phyloP scores from a whole-genome alignment of 2,329 filamentous ascomycete species.

The Beauveria medogensis region DNA sequence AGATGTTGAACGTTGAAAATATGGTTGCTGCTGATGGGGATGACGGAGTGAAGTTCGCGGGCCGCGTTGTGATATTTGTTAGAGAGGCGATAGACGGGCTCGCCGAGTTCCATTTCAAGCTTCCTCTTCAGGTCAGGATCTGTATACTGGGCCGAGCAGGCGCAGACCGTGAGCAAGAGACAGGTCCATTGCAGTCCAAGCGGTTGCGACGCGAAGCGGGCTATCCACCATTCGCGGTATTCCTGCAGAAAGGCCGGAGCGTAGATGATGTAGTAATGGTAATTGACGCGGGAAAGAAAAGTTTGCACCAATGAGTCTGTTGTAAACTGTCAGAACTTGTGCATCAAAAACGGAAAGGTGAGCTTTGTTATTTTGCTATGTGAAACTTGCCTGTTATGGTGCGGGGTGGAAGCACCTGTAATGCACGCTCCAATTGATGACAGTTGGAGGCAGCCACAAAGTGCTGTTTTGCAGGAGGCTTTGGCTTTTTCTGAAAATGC shows the following conservation, averaged over 20 bases:
- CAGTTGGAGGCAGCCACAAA: slow-evolving; percentile 16
- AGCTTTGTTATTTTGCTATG: neutral
- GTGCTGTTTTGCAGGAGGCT: slow-evolving; percentile 14
- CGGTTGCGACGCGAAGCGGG: slow-evolving; percentile 21
- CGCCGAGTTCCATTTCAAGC: slow-evolving; percentile 24
- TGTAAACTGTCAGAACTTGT: neutral
- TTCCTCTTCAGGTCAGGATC: slow-evolving; percentile 22
- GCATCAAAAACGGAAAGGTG: neutral
- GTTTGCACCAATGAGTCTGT: slow-evolving; percentile 30
- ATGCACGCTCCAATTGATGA: slow-evolving; percentile 23
- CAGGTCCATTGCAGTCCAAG: slow-evolving; percentile 30
- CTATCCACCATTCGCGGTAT: slow-evolving; percentile 28
- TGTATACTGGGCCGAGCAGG: slow-evolving; percentile 28
- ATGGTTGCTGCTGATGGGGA: slow-evolving; percentile 26
- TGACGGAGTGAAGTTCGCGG: slow-evolving; percentile 23
- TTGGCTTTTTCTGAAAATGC: slow-evolving; percentile 15
- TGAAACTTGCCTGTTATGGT: slow-evolving; percentile 26
- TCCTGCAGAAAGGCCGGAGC: slow-evolving; percentile 27
- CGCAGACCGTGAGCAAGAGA: slow-evolving; percentile 30
- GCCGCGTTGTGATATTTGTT: slow-evolving; percentile 26
- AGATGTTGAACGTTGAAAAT: slow-evolving; percentile 27
- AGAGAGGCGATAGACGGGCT: slow-evolving; percentile 21
- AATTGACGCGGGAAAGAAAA: slow-evolving; percentile 30
- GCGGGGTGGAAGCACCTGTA: slow-evolving; percentile 24
- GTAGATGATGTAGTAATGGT: slow-evolving; percentile 32